phyloP scores from a whole-genome alignment of 768 basidiomycete species.

The Russula emetica region DNA sequence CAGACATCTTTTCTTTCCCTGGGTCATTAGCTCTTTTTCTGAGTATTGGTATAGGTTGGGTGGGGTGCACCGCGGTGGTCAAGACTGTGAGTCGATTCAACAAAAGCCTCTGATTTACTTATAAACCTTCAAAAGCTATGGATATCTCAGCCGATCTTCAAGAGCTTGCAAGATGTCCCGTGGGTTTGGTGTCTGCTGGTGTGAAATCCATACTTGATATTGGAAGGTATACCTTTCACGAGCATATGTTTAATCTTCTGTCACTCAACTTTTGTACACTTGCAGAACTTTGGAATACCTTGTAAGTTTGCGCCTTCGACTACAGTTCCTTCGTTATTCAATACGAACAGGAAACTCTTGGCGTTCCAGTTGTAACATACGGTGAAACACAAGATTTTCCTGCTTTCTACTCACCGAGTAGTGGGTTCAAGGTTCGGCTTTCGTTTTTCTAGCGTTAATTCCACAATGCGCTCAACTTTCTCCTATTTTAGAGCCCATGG shows the following conservation, averaged over 20 bases:
- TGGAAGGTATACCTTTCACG: constrained; percentile 47
- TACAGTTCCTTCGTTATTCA: neutral
- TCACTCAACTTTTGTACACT: neutral
- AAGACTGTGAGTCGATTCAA: constrained; percentile 46
- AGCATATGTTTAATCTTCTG: neutral
- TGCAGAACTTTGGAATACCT: constrained; percentile 75
- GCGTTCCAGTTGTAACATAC: constrained; percentile 85
- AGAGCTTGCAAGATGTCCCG: constrained; percentile 83
- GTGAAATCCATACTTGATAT: constrained; percentile 96
- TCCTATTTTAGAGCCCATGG: constrained; percentile 67
- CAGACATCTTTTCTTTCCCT: constrained; percentile 31
- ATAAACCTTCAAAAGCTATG: constrained; percentile 53
- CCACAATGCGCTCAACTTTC: neutral
- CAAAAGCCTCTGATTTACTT: neutral
- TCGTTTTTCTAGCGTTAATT: neutral
- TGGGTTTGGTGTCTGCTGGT: constrained; percentile 89
- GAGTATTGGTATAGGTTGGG: constrained; percentile 51
- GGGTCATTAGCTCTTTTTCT: neutral
- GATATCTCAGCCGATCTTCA: constrained; percentile 93
- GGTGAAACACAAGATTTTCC: constrained; percentile 78
- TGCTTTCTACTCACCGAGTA: constrained; percentile 84
- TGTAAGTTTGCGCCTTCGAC: constrained; percentile 38
- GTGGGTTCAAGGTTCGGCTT: constrained; percentile 66
- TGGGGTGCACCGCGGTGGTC: constrained; percentile 77
- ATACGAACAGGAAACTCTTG: constrained; percentile 79